phyloP scores from a whole-genome alignment of 768 basidiomycete species.

The Russula compacta region DNA sequence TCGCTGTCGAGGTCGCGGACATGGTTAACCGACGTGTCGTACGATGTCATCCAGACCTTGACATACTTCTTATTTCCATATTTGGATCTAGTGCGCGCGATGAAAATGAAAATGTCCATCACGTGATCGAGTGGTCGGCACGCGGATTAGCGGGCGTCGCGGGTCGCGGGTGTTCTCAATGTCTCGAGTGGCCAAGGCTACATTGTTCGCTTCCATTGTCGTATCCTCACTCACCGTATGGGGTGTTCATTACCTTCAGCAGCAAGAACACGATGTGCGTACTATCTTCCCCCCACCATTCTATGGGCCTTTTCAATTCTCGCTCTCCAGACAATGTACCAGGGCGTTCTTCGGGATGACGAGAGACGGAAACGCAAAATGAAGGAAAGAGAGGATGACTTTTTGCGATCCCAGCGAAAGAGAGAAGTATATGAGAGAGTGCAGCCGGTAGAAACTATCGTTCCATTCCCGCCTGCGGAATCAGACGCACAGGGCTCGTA shows the following conservation, averaged over 20 bases:
- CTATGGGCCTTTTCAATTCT: neutral
- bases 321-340: slow-evolving; percentile 68
- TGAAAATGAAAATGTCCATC: neutral
- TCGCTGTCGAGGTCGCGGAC: slow-evolving; percentile 15
- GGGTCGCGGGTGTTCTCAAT: slow-evolving; percentile 22
- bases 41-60: neutral
- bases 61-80: neutral
- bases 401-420: slow-evolving; percentile 52
- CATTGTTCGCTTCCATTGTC: slow-evolving; percentile 56
- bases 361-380: slow-evolving; percentile 67
- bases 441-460: slow-evolving; percentile 26
- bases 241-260: slow-evolving; percentile 84
- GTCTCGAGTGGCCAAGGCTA: slow-evolving; percentile 67
- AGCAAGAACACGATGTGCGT: slow-evolving; percentile 69
- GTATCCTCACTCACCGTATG: slow-evolving; percentile 68
- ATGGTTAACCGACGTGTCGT: slow-evolving; percentile 16
- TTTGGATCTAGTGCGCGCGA: too few species aligned
- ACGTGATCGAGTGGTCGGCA: neutral
- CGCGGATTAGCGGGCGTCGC: too few species aligned
- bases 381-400: slow-evolving; percentile 52
- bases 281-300: neutral
- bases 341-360: slow-evolving; percentile 85
- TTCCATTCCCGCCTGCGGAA: neutral
- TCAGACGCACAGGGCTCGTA: neutral
- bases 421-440: slow-evolving; percentile 56